Conservation (phyloP, 129 eudicot genomes). For the Helianthus tuberosus region DNA sequence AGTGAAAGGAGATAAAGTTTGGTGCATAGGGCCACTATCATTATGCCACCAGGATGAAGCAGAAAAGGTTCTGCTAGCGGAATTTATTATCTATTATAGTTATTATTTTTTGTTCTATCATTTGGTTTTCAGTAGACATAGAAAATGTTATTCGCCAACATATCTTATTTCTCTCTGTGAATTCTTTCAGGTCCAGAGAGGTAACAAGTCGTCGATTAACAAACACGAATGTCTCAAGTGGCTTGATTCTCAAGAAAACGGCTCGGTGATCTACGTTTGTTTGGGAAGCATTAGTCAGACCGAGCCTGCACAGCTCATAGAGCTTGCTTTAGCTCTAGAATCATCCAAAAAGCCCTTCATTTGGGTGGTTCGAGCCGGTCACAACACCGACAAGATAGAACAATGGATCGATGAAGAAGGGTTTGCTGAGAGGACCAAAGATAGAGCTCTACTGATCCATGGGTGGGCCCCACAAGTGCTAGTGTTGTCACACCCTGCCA, state of each 20-base stretch:
- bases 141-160: too few relatives aligned
- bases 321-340: conserved; percentile 61
- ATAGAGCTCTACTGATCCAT: conserved; percentile 15
- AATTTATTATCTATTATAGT: too few relatives aligned
- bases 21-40: conserved; percentile 47
- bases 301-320: conserved; percentile 40
- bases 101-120: too few relatives aligned
- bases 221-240: conserved; percentile 37
- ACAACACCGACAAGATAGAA: conserved; percentile 3
- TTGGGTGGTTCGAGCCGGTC: conserved; percentile 30
- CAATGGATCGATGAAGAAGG: conserved; percentile 25
- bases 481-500: too few relatives aligned
- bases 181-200: conserved; percentile 16
- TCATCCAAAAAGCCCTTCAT: conserved; percentile 51
- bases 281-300: conserved; percentile 27
- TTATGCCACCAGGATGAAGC: conserved; percentile 6
- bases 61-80: background rate
- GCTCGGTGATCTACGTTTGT: conserved; percentile 44
- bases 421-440: conserved; percentile 30
- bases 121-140: too few relatives aligned
- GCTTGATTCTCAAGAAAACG: conserved; percentile 36
- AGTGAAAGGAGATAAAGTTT: conserved; percentile 28
- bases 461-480: conserved; percentile 36
- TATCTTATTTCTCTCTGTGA: too few relatives aligned
- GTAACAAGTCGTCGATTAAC: conserved; percentile 27